These are phyloP conservation scores for Angomonas deanei DNA, from an alignment of 208 protist species.

Conservation along the genomic window DNA sequence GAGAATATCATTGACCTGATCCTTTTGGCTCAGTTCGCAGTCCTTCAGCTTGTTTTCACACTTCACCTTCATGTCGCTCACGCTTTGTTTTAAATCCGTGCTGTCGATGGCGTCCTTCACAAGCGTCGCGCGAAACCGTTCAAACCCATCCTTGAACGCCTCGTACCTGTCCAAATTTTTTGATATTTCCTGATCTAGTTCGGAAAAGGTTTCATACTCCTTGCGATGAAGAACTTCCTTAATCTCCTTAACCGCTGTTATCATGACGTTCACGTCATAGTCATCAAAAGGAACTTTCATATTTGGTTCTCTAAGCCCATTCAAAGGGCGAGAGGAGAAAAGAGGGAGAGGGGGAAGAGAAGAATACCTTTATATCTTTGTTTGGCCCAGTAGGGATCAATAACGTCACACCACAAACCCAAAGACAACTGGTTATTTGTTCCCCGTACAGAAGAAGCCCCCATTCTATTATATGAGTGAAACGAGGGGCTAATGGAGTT, in stretches of 20 bases:
- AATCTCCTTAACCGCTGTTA: conserved; percentile 62
- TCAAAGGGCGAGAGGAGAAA: too few relatives aligned
- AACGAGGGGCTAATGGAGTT: too few relatives aligned
- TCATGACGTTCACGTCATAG: conserved; percentile 75
- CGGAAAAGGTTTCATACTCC: conserved; percentile 72
- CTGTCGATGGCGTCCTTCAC: conserved; percentile 53
- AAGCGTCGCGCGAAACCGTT: conserved; percentile 60
- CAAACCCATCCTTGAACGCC: conserved; percentile 71
- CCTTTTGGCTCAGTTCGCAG: conserved; percentile 68
- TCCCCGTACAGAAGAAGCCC: too few relatives aligned
- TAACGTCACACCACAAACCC: too few relatives aligned
- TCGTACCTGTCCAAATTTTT: conserved; percentile 66
- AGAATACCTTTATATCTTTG: too few relatives aligned
- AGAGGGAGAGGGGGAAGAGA: too few relatives aligned
- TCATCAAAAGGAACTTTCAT: conserved; percentile 80
- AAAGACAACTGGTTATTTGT: too few relatives aligned
- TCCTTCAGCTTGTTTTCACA: conserved; percentile 53
- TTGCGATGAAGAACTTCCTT: conserved; percentile 41
- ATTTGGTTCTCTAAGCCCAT: too few relatives aligned
- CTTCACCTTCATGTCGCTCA: conserved; percentile 57
- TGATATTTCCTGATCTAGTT: conserved; percentile 67
- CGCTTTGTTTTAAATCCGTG: conserved; percentile 40
- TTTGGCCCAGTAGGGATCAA: too few relatives aligned
- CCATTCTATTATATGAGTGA: too few relatives aligned
- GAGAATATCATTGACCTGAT: conserved; percentile 81